A percentile compares a stretch with the other conserved stretches of the same genome.
Conservation (phyloP, 345 rosid species). For the Gossypium mustelinum region DNA sequence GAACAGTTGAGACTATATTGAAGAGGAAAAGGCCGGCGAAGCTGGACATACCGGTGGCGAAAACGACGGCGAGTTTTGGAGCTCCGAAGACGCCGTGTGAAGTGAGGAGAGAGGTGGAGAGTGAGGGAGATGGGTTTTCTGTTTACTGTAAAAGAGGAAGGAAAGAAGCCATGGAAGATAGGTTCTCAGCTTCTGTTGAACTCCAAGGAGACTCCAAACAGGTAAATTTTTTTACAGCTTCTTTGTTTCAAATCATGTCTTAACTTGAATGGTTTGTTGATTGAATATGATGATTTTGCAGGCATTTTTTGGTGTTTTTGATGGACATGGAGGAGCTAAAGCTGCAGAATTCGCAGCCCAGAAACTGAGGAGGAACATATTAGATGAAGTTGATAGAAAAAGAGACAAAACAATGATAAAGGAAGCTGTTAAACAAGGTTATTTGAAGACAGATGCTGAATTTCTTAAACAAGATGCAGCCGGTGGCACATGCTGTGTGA, state of each 20-base stretch:
- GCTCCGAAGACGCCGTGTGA: slow-evolving; percentile 38
- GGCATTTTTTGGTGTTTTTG: slow-evolving; percentile 61
- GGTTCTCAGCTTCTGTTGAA: slow-evolving; percentile 56
- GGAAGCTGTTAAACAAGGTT: slow-evolving; percentile 68
- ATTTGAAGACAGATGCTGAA: slow-evolving; percentile 64
- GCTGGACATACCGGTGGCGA: slow-evolving; percentile 52
- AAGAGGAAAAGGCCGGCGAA: slow-evolving; percentile 82
- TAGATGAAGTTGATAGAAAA: slow-evolving; percentile 35
- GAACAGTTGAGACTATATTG: slow-evolving; percentile 29
- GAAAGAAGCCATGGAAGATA: slow-evolving; percentile 88
- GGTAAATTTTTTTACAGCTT: slow-evolving; percentile 30
- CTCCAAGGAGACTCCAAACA: slow-evolving; percentile 59
- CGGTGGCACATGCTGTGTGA: slow-evolving; percentile 92
- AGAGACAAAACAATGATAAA: slow-evolving; percentile 33
- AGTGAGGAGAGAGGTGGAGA: slow-evolving; percentile 42
- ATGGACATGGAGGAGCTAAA: slow-evolving; percentile 61
- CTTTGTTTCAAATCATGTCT: too few species aligned
- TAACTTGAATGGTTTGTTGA: background rate
- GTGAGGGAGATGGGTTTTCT: slow-evolving; percentile 54
- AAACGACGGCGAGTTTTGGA: slow-evolving; percentile 26
- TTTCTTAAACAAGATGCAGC: slow-evolving; percentile 50
- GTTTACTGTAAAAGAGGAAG: slow-evolving; percentile 85
- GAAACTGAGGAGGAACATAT: slow-evolving; percentile 54
- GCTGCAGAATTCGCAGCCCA: slow-evolving; percentile 61
- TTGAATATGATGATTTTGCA: slow-evolving; percentile 18